phyloP scores from a whole-genome alignment of 371 early-diverging fungal species.

The Syncephalis fuscata region DNA sequence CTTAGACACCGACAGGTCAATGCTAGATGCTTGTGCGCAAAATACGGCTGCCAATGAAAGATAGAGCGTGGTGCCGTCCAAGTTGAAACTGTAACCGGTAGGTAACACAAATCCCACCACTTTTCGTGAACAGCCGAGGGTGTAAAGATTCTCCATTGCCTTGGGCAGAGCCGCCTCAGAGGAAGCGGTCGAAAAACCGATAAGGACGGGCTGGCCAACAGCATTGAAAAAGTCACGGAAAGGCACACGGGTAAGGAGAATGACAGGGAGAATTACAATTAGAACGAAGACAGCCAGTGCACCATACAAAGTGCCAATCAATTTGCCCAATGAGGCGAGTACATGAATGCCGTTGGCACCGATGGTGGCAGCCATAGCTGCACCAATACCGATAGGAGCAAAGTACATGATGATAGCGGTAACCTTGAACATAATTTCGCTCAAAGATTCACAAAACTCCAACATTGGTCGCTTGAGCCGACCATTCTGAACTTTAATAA shows the following conservation, averaged over 20 bases:
- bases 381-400: constrained; percentile 59
- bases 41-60: constrained; percentile 45
- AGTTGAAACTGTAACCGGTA: constrained; percentile 67
- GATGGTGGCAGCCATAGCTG: constrained; percentile 46
- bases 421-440: constrained; percentile 53
- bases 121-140: constrained; percentile 51
- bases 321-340: constrained; percentile 40
- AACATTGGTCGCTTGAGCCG: constrained; percentile 31
- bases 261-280: constrained; percentile 45
- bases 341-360: constrained; percentile 45
- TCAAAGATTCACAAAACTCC: constrained; percentile 31
- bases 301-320: constrained; percentile 48
- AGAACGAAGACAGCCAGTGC: constrained; percentile 36
- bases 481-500: constrained; percentile 20
- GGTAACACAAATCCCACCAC: constrained; percentile 62
- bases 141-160: constrained; percentile 56
- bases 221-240: constrained; percentile 30
- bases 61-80: constrained; percentile 69
- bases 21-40: constrained; percentile 44
- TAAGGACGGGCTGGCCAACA: constrained; percentile 42
- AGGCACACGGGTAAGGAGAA: constrained; percentile 34
- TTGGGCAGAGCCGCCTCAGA: constrained; percentile 64
- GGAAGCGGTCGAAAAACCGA: constrained; percentile 76
- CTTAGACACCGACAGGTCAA: constrained; percentile 30
- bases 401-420: constrained; percentile 48